These are phyloP conservation scores for Fraxinus baroniana DNA, from an alignment of 305 asterid genomes.

Conservation along the genomic window DNA sequence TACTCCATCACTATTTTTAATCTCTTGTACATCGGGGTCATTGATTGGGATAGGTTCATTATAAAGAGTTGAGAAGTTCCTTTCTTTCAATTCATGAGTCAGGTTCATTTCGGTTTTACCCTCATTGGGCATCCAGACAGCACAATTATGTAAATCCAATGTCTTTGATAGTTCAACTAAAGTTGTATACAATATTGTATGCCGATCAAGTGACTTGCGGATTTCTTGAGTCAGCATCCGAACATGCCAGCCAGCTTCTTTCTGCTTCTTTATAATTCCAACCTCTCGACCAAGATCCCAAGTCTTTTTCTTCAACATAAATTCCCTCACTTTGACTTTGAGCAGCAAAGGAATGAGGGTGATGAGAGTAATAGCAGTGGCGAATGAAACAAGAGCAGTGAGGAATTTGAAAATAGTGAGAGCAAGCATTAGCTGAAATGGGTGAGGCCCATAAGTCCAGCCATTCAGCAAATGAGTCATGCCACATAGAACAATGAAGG, in stretches of 20 bases:
- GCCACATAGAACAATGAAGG: constrained; percentile 92
- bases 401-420: constrained; percentile 81
- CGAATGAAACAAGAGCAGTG: constrained; percentile 90
- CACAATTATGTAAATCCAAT: constrained; percentile 75
- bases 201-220: constrained; percentile 86
- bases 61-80: constrained; percentile 41
- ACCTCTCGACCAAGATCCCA: constrained; percentile 94
- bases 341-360: constrained; percentile 84
- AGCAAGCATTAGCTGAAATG: constrained; percentile 87
- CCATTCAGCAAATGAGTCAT: constrained; percentile 92
- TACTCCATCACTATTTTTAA: constrained; percentile 63
- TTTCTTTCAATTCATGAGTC: constrained; percentile 60
- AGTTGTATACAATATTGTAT: constrained; percentile 79
- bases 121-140: constrained; percentile 88
- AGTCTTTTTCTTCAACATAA: constrained; percentile 77
- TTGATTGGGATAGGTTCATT: constrained; percentile 46
- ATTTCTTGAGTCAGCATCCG: constrained; percentile 96
- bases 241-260: constrained; percentile 84
- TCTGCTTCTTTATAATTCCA: constrained; percentile 71
- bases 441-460: constrained; percentile 94
- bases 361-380: constrained; percentile 86
- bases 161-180: constrained; percentile 86
- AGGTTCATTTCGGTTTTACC: constrained; percentile 70
- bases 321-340: constrained; percentile 75
- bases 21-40: constrained; percentile 66